Base-by-base conservation (phyloP, 768 basidiomycete genomes). In the Hydnum rufescens region DNA sequence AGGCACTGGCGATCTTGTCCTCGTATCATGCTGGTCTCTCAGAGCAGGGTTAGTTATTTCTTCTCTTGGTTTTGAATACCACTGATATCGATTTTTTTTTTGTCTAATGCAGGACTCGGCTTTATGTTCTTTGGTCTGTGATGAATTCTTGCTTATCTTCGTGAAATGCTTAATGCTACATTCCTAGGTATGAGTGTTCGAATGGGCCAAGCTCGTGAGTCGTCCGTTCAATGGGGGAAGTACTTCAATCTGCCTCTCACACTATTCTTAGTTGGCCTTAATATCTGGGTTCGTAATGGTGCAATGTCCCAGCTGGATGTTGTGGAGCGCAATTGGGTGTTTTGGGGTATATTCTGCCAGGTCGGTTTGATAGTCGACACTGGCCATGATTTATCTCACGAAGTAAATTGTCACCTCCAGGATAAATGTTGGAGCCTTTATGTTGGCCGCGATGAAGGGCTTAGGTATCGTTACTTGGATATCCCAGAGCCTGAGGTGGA, bases 371-470 rank as follows among this genome's bases (percentile, higher is more conserved):
- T 39, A 13, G 22, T 13, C 36, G 36, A 39, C 36, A 22, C n/a
- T n/a, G n/a, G n/a, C n/a, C n/a, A n/a, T 39, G 36, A 39, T 39
- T 13, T 22, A 13, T 39, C 22, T 39, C 36, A 13, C 13, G 22
- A 13, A 13, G 13, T 39, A 13, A 13, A 13, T 13, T 1, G 13
- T 39, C 13, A 39, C 13, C 36, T 28, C 13, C 50, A 76, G 71
- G 77, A 79, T 52, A 72, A 76, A 4, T 76, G 74, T 49, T 78
- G 77, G 76, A 75, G 74, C 1, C 65, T 78, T 0, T 77, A 77
- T 49, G 75, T 78, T n/a, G 77, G 77, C 4, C 70, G 77, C 19
- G 76, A 78, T 51, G 50, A 54, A 19, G 49, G 53, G 19, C 28
- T 54, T 18, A 32, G 30, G 2, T 18, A 54, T n/a, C 52, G 42